Base-by-base conservation (phyloP, 768 basidiomycete species). In the Amyloporia xantha region DNA sequence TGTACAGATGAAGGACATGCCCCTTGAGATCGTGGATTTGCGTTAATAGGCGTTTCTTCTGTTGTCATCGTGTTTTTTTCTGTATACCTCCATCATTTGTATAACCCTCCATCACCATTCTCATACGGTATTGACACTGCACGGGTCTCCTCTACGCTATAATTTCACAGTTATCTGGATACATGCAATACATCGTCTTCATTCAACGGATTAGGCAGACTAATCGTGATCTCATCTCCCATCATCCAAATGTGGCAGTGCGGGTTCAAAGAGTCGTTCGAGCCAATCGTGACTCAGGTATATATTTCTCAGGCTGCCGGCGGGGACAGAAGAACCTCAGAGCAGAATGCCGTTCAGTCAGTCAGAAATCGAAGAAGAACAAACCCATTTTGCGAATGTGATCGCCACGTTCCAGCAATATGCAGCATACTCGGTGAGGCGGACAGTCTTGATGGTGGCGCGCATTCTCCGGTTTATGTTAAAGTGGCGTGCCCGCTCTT, bases 21-120 rank as follows among this genome's bases (percentile, higher is more conserved):
- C 77, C 1, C 65, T 93, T 43, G 91, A 92, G 67, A 89, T 91
- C 50, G 84, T 91, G n/a, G 91, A 93, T 67, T 60, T 92, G 54
- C 80, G 91, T 17, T 58, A 43, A 45, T 41, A 27, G 2, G 47
- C 26, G n/a, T 19, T 40, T 26, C 25, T 5, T 19, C 23, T 28
- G 13, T 4, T 39, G 17, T 40, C 35, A 46, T 46, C 5, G 10
- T n/a, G n/a, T 27, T 41, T 41, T 37, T 3, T 40, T 27, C 40
- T 42, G 28, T 49, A 25, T 23, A 24, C 19, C 40, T 20, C 21
- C 33, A 30, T 41, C 41, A 36, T 35, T 17, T 49, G 48, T 49
- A 49, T 23, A 24, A 27, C 11, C 15, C 15, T 15, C 30, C 30
- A 33, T 33, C 30, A 33, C 15, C 7, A 7, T 33, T 33, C 30